Evolutionary conservation across 768 basidiomycete species (phyloP).

Genomic region (Podaxis sp.): DNA sequence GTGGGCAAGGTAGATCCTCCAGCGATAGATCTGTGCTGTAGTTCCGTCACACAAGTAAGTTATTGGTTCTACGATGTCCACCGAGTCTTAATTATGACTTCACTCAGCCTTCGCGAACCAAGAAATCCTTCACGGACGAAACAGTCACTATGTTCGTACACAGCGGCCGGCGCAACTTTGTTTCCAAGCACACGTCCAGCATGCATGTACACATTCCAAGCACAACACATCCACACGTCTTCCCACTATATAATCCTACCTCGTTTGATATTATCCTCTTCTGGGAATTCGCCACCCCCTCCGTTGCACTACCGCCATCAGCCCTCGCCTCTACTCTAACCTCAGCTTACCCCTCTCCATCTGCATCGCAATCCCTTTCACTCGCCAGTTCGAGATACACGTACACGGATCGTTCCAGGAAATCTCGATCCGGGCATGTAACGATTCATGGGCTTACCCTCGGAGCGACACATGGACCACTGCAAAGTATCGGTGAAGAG

Average conservation of each 20-base stretch:
- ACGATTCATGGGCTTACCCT: conserved; percentile 54
- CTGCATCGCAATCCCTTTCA: background rate
- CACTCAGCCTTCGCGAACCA: background rate
- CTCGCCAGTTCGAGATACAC: background rate
- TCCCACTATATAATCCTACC: conserved; percentile 76
- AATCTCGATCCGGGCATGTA: conserved; percentile 58
- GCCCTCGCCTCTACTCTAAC: background rate
- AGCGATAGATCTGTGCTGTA: conserved; percentile 14
- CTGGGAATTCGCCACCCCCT: conserved; percentile 60
- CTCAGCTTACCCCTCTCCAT: conserved; percentile 4
- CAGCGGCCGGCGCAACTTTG: conserved; percentile 41
- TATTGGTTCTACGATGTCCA: background rate
- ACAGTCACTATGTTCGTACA: conserved; percentile 33
- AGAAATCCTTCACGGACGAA: conserved; percentile 11
- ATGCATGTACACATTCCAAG: conserved; percentile 56
- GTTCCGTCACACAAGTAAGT: conserved; percentile 12
- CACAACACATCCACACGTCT: conserved; percentile 49
- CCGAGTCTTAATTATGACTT: background rate
- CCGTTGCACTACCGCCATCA: background rate
- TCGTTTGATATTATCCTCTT: conserved; percentile 70
- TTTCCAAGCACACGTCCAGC: conserved; percentile 21
- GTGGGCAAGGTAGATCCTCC: conserved; percentile 9
- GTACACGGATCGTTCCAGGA: conserved; percentile 8
- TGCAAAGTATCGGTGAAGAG: conserved; percentile 56
- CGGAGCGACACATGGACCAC: conserved; percentile 64